These are phyloP conservation scores for Inosperma sp. DNA, from an alignment of 768 basidiomycete genomes.

Conservation along the genomic window DNA sequence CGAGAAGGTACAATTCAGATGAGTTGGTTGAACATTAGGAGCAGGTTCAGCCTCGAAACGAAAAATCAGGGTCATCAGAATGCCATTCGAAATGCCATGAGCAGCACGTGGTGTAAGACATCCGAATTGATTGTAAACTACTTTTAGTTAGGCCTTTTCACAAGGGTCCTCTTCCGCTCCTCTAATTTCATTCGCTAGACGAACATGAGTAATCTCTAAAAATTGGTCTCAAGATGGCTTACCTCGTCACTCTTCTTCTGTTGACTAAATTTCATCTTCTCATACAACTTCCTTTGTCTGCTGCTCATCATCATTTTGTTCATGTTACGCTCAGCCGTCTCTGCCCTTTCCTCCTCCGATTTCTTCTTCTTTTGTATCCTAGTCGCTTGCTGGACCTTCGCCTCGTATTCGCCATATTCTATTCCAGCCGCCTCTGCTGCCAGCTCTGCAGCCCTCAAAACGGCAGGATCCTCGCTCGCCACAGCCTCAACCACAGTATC, in stretches of 20 bases:
- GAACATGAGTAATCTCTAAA: slow-evolving; percentile 1
- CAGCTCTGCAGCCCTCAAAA: slow-evolving; percentile 82
- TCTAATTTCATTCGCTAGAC: slow-evolving; percentile 57
- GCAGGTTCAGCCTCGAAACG: no score
- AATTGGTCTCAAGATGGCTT: slow-evolving; percentile 24
- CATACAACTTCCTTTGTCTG: slow-evolving; percentile 88
- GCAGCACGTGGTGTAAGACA: no score
- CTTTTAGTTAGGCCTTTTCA: slow-evolving; percentile 35
- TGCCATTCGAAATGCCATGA: not conserved
- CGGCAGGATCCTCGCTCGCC: slow-evolving; percentile 49
- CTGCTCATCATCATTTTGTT: slow-evolving; percentile 98
- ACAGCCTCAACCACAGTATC: slow-evolving; percentile 15
- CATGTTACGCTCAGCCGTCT: slow-evolving; percentile 72
- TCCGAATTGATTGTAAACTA: not conserved
- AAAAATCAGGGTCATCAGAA: not conserved
- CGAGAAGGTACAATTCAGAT: not conserved
- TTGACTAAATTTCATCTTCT: slow-evolving; percentile 87
- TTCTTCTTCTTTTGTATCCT: slow-evolving; percentile 37
- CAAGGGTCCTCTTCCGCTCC: slow-evolving; percentile 44
- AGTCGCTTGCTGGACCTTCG: slow-evolving; percentile 59
- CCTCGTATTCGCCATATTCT: slow-evolving; percentile 75
- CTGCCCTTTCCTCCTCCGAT: slow-evolving; percentile 26
- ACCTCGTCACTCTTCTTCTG: slow-evolving; percentile 78
- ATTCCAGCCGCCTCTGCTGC: slow-evolving; percentile 87
- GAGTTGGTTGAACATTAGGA: no score